phyloP scores from a whole-genome alignment of 2,329 filamentous ascomycete species.

The Ophiocordyceps camponoti-rufipedis region DNA sequence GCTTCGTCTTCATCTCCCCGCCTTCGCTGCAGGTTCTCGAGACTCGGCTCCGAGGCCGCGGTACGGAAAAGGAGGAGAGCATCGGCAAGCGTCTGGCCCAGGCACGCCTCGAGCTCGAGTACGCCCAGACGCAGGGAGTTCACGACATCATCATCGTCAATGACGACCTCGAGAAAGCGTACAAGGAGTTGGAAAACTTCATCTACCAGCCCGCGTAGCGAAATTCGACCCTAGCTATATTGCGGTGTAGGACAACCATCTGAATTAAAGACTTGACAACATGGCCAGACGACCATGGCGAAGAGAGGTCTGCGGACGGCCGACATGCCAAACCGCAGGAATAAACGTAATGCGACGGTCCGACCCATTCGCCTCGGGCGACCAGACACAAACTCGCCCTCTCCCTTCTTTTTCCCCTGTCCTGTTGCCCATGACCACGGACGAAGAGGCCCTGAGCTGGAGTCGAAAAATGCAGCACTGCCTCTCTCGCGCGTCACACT shows the following conservation, averaged over 20 bases:
- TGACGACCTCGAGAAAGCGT: conserved; percentile 29
- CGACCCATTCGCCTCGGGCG: no score
- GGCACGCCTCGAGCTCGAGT: conserved; percentile 59
- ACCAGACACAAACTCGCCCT: no score
- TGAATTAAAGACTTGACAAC: conserved; percentile 13
- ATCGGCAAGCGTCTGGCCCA: conserved; percentile 52
- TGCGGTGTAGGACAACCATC: conserved; percentile 14
- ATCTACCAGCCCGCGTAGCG: conserved; percentile 18
- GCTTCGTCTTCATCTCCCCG: conserved; percentile 73
- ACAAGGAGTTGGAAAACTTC: conserved; percentile 32
- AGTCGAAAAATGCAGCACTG: no score
- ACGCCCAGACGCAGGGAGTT: conserved; percentile 43
- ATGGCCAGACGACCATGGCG: no score
- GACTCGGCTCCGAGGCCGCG: conserved; percentile 51
- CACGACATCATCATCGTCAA: conserved; percentile 21
- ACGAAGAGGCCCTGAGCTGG: no score
- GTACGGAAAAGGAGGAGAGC: conserved; percentile 60
- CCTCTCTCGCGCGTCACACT: no score
- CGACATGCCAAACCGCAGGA: no score
- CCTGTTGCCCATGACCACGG: no score
- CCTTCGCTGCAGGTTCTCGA: conserved; percentile 61
- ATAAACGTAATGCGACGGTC: no score
- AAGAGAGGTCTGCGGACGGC: no score
- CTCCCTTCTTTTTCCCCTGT: no score
- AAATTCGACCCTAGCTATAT: background rate